These are phyloP conservation scores for Onygenales sp. DNA, from an alignment of 2,329 filamentous ascomycete species.

Conservation along the genomic window DNA sequence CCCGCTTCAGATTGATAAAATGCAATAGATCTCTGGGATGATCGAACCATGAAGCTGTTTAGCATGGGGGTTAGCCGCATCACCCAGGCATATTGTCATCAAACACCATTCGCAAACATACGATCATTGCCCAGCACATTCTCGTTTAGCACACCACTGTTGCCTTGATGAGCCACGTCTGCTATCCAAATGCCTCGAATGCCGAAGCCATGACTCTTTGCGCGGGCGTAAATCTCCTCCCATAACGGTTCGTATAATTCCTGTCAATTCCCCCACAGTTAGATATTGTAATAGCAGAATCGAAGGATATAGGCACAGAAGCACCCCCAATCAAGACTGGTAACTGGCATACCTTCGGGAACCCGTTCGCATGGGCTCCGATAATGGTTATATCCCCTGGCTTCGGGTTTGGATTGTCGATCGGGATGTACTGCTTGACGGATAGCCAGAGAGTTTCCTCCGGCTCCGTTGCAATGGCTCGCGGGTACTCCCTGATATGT, in stretches of 20 bases:
- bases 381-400: conserved; percentile 77
- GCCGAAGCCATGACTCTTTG: conserved; percentile 51
- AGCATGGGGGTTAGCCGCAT: conserved; percentile 10
- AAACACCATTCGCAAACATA: conserved; percentile 33
- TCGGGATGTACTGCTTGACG: conserved; percentile 81
- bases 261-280: conserved; percentile 32
- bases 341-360: conserved; percentile 61
- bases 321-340: not conserved
- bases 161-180: conserved; percentile 77
- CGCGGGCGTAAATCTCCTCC: conserved; percentile 62
- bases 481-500: conserved; percentile 74
- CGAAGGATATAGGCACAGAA: not conserved
- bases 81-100: not conserved
- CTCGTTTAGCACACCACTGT: conserved; percentile 70
- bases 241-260: conserved; percentile 90
- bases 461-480: conserved; percentile 60
- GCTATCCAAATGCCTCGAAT: conserved; percentile 84
- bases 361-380: conserved; percentile 81
- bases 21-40: conserved; percentile 75
- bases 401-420: conserved; percentile 56
- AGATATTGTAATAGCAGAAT: not conserved
- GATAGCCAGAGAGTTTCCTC: conserved; percentile 65
- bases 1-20: conserved; percentile 74
- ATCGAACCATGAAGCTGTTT: conserved; percentile 71
- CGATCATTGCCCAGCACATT: conserved; percentile 71